Conservation (phyloP, 1,284 basidiomycete species). For the Jaminaea rosea region DNA sequence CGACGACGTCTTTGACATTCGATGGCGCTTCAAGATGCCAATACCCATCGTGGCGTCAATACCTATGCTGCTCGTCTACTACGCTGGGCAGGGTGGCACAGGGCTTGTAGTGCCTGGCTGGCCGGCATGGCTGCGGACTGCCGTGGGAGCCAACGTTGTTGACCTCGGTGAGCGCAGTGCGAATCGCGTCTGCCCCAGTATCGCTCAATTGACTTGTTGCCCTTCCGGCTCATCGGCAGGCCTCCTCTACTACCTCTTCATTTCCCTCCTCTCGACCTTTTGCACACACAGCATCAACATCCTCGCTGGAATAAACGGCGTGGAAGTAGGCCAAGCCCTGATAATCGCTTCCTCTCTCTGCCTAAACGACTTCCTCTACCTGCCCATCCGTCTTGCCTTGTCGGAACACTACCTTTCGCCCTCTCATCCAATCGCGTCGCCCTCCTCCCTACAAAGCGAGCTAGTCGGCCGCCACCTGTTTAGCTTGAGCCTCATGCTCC, state of each 20-base stretch:
- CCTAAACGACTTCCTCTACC: slow-evolving; percentile 80
- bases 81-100: slow-evolving; percentile 83
- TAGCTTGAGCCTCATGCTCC: slow-evolving; percentile 91
- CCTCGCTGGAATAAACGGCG: slow-evolving; percentile 91
- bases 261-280: slow-evolving; percentile 90
- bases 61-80: slow-evolving; percentile 90
- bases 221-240: slow-evolving; percentile 52
- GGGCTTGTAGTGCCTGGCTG: slow-evolving; percentile 78
- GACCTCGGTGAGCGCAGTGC: slow-evolving; percentile 61
- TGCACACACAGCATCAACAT: slow-evolving; percentile 99
- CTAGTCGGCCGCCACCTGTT: slow-evolving; percentile 85
- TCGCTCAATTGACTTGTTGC: background rate
- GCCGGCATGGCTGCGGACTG: slow-evolving; percentile 28
- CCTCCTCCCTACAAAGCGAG: slow-evolving; percentile 48
- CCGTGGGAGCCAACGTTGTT: slow-evolving; percentile 61
- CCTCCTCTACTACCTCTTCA: slow-evolving; percentile 90
- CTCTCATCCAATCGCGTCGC: background rate
- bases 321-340: slow-evolving; percentile 79
- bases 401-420: slow-evolving; percentile 12
- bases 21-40: slow-evolving; percentile 95
- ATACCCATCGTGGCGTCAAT: slow-evolving; percentile 89
- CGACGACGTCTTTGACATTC: slow-evolving; percentile 96
- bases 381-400: slow-evolving; percentile 4
- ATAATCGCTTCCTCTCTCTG: slow-evolving; percentile 82
- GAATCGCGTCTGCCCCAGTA: no score